Base-by-base conservation (phyloP, 768 basidiomycete genomes). In the Symmetrospora coprosmae region DNA sequence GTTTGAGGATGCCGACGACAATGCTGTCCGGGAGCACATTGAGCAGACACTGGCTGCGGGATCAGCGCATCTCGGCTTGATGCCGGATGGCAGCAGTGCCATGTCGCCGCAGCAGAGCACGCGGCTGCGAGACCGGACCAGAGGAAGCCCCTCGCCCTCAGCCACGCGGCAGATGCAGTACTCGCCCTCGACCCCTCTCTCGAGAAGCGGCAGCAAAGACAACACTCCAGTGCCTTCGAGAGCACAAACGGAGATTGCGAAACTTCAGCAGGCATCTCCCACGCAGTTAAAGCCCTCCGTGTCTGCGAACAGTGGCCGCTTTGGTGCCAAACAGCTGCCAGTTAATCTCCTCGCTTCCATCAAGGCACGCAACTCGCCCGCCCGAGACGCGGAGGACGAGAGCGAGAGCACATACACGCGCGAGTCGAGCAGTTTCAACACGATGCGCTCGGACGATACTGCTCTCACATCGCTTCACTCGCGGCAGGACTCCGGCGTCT, bases 31-130 rank as follows among this genome's bases (percentile, higher is more conserved):
- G 65, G 83, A 85, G 67, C 87, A 91, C 71, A 86, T 92, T 43
- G 86, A 89, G 68, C 82, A 85, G 63, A 86, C 86, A 62, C 73
- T 91, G 30, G 82, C 79, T 33, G 82, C 82, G 58, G 87, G 85
- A 13, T 60, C 68, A 4, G 67, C 66, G 52, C 50, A 63, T 25
- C 65, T 88, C 40, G 73, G 72, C 63, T 53, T 67, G 33, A 49
- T 33, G 46, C 33, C 28, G 31, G 55, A n/a, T n/a, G 41, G 50
- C 23, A n/a, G 19, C 46, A 47, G 16, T 27, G n/a, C 37, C 49
- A 62, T 43, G 11, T 61, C 31, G 64, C 62, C 52, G 46, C 64
- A 8, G 63, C 67, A 9, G 63, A 65, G 17, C 60, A 64, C 21
- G 47, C 59, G 21, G 3, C n/a, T 35, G 5, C 9, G 55, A 4